phyloP scores from a whole-genome alignment of 2,329 filamentous ascomycete species.

The Fusarium nodosum region DNA sequence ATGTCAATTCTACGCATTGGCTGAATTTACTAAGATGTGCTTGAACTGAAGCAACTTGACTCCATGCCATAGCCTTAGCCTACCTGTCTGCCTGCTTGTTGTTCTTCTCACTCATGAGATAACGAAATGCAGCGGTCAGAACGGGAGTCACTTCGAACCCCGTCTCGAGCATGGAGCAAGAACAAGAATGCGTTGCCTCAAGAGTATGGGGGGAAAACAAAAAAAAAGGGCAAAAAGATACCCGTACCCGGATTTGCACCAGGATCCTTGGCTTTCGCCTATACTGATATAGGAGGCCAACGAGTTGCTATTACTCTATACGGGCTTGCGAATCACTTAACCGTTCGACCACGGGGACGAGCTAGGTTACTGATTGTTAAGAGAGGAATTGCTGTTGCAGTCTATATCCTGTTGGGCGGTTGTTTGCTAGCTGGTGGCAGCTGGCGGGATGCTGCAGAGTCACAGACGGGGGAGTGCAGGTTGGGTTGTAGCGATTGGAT shows the following conservation, averaged over 20 bases:
- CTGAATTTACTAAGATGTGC: not conserved
- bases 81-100: not conserved
- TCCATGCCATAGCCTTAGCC: not conserved
- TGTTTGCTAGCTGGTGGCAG: conserved; percentile 37
- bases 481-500: conserved; percentile 3
- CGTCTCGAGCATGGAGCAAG: not conserved
- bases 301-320: conserved; percentile 56
- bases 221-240: conserved; percentile 31
- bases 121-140: not conserved
- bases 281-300: conserved; percentile 54
- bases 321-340: conserved; percentile 46
- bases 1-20: not conserved
- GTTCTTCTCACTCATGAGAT: not conserved
- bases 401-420: conserved; percentile 30
- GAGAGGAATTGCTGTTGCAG: conserved; percentile 7
- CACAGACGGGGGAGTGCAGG: conserved; percentile 29
- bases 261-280: conserved; percentile 54
- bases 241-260: conserved; percentile 56
- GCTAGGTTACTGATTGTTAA: conserved; percentile 31
- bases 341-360: conserved; percentile 42
- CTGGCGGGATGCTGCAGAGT: conserved; percentile 30
- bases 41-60: not conserved
- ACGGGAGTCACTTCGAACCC: conserved; percentile 8
- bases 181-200: not conserved
- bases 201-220: not conserved